Conservation (phyloP, 164 flowering plant species). For the Echeveria elegans region DNA sequence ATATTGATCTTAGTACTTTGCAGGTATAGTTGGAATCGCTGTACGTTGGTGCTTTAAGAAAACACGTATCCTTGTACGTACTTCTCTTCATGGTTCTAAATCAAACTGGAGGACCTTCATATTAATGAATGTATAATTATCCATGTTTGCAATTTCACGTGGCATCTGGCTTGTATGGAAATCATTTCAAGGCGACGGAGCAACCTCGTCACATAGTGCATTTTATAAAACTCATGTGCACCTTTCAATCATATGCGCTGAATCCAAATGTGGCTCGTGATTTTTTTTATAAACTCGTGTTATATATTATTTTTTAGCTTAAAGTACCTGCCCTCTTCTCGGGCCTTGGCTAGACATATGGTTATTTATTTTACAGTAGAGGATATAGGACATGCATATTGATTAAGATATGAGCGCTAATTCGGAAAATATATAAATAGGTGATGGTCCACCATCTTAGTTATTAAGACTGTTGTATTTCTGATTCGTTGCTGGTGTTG, state of each 20-base stretch:
- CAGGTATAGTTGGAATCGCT: conserved; percentile 47
- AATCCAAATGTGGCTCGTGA: too few species aligned
- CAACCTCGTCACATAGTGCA: too few species aligned
- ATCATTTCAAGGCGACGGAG: too few species aligned
- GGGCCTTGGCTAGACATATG: not conserved
- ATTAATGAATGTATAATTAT: not conserved
- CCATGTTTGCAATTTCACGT: not conserved
- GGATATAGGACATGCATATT: not conserved
- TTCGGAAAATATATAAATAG: too few species aligned
- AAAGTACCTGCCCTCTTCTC: not conserved
- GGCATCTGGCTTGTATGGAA: too few species aligned
- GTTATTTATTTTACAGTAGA: not conserved
- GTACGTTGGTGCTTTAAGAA: not conserved
- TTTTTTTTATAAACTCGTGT: not conserved
- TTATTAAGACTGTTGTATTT: too few species aligned
- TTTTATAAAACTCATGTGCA: too few species aligned
- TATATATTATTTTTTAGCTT: not conserved
- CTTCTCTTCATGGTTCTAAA: not conserved
- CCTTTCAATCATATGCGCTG: too few species aligned
- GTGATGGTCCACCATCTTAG: too few species aligned
- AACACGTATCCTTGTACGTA: not conserved
- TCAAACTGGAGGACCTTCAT: not conserved
- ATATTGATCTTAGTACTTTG: conserved; percentile 57
- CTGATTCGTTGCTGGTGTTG: too few species aligned
- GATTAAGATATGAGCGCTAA: not conserved